Percentiles rank a stretch among this genome's conserved stretches.
Conservation (phyloP, 305 asterid species). For the Fraxinus ornus region DNA sequence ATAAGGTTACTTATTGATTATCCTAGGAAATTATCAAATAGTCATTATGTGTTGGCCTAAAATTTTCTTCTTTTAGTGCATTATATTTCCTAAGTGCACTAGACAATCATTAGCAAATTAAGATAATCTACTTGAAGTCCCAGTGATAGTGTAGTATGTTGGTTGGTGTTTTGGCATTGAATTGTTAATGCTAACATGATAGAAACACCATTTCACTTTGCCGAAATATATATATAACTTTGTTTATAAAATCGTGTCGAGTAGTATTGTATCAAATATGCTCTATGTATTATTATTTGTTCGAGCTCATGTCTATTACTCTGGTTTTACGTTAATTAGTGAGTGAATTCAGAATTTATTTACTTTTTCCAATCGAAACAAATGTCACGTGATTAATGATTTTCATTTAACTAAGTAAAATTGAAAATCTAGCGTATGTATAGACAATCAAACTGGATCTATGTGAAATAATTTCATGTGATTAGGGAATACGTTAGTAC, state of each 20-base stretch:
- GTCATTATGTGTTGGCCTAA: background rate
- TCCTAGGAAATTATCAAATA: background rate
- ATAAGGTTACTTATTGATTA: background rate
- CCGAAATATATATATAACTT: too few relatives aligned
- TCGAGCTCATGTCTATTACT: background rate
- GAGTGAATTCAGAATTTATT: background rate
- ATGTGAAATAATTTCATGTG: background rate
- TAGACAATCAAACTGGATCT: background rate
- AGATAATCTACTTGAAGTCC: background rate
- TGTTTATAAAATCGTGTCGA: background rate
- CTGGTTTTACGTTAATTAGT: background rate
- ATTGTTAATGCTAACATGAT: background rate
- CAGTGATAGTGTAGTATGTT: background rate
- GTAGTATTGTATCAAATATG: background rate
- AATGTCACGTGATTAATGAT: background rate
- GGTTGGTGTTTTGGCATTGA: background rate
- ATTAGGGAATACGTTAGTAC: background rate
- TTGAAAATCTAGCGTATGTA: background rate
- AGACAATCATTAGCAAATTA: background rate
- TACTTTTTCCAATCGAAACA: background rate
- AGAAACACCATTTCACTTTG: background rate
- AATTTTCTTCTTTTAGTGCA: background rate
- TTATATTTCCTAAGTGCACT: background rate
- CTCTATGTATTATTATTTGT: background rate
- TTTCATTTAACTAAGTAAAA: background rate